Evolutionary conservation across 306 rosid genomes (phyloP).

Genomic region (Malus sylvestris): DNA sequence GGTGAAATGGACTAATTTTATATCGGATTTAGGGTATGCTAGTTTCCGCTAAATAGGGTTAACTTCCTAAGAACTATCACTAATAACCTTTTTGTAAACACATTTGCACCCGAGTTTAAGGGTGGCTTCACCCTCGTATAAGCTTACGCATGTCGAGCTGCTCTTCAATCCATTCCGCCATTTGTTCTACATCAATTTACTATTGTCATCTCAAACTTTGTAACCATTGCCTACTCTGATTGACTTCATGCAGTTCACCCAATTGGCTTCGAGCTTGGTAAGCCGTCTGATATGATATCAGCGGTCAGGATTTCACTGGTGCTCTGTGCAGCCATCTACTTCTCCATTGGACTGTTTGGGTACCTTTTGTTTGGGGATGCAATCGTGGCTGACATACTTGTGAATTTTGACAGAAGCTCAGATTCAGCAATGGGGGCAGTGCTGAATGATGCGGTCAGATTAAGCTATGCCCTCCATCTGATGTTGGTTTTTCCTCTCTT

Average conservation of each 20-base stretch:
- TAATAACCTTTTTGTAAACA: no score
- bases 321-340: conserved; percentile 63
- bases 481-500: conserved; percentile 81
- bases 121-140: no score
- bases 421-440: conserved; percentile 51
- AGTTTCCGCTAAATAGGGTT: no score
- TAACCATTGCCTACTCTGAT: not conserved
- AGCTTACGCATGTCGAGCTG: no score
- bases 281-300: conserved; percentile 57
- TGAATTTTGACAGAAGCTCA: conserved; percentile 63
- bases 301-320: conserved; percentile 67
- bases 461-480: conserved; percentile 84
- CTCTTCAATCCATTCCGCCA: not conserved
- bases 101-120: no score
- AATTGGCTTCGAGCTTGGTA: conserved; percentile 71
- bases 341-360: conserved; percentile 69
- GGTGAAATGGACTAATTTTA: no score
- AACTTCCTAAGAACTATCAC: no score
- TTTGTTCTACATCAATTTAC: no score
- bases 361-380: conserved; percentile 86
- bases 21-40: no score
- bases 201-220: not conserved
- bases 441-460: conserved; percentile 53
- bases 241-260: conserved; percentile 66
- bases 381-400: conserved; percentile 62